Base-by-base conservation (phyloP, 495 filamentous ascomycete genomes). In the Podospora pseudocomata region DNA sequence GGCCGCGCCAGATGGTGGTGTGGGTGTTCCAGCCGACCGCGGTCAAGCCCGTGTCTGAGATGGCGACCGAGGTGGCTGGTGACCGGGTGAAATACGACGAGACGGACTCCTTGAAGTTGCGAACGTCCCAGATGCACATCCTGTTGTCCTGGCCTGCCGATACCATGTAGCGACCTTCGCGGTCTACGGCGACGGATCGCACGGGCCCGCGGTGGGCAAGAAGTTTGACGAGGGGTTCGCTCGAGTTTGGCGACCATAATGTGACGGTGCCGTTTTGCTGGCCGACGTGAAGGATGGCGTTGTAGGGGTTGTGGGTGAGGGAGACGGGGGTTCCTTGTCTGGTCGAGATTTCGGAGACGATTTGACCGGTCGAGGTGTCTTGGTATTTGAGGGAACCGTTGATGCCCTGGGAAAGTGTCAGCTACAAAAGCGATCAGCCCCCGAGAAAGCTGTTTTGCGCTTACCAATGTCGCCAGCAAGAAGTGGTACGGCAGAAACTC, bases 401-500 rank as follows among this genome's bases (percentile, higher is more conserved):
- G 71, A 89, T 95, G 63, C 91, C 89, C 89, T 91, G 71, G 19
- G 6, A 6, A 60, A 20, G 7, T 60, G 67, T 81, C 67, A 81
- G 78, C 53, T 65, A 32, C 65, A 62, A 16, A 18, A 59, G 5
- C 20, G 9, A 39, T 34, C 34, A 67, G 19, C 54, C 65, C 65
- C 60, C 20, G 65, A 5, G 44, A 20, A 15, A 19, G 23, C 16
- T 18, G 3, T 30, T 28, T 18, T 56, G 55, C 23, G 83, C 87
- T 83, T 78, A 91, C 90, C 74, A 95, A 82, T 30, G 93, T 96
- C 13, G 91, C 92, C 58, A 99, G 84, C 23, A 99, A 87, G 73
- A 96, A 99, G 77, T 98, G 95, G 76, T 97, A 98, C 3, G 94
- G 94, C 28, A 99, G 82, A 77, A 97, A 99, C 78, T 98, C 93